These are phyloP conservation scores for Mycena vulgaris DNA, from an alignment of 768 basidiomycete species.

Conservation along the genomic window DNA sequence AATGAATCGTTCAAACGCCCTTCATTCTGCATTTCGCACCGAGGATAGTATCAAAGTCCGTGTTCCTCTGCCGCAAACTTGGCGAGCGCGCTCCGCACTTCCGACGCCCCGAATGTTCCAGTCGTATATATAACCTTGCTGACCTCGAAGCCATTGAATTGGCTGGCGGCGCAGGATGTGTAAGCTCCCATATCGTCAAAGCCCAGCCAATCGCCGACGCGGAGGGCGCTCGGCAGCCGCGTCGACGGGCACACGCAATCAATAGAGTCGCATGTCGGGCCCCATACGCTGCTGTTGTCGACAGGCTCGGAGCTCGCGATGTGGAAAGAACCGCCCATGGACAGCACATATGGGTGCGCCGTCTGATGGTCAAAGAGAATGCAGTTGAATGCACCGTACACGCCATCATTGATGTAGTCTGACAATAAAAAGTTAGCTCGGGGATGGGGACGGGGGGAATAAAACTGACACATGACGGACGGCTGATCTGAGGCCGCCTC, in stretches of 20 bases:
- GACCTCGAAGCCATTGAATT: constrained; percentile 92
- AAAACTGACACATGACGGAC: constrained; percentile 89
- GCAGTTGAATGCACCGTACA: constrained; percentile 97
- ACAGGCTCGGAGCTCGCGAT: constrained; percentile 52
- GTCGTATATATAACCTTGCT: constrained; percentile 75
- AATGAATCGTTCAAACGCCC: background rate
- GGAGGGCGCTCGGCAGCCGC: constrained; percentile 75
- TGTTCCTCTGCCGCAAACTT: constrained; percentile 26
- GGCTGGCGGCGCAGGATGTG: constrained; percentile 95
- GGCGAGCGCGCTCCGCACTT: constrained; percentile 30
- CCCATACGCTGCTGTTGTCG: constrained; percentile 87
- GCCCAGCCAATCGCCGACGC: constrained; percentile 97
- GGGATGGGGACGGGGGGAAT: constrained; percentile 45
- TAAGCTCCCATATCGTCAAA: constrained; percentile 99
- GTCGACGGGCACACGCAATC: constrained; percentile 86
- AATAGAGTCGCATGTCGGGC: constrained; percentile 98
- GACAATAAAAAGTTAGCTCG: constrained; percentile 32
- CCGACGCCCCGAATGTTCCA: background rate
- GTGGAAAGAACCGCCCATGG: constrained; percentile 78
- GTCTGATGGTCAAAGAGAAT: constrained; percentile 97
- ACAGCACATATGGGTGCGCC: constrained; percentile 87
- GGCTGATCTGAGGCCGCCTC: constrained; percentile 53
- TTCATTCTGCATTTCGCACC: constrained; percentile 1
- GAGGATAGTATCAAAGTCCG: background rate
- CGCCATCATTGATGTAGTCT: constrained; percentile 99